Conservation (phyloP, 306 rosid genomes). For the Casuarina cunninghamiana region DNA sequence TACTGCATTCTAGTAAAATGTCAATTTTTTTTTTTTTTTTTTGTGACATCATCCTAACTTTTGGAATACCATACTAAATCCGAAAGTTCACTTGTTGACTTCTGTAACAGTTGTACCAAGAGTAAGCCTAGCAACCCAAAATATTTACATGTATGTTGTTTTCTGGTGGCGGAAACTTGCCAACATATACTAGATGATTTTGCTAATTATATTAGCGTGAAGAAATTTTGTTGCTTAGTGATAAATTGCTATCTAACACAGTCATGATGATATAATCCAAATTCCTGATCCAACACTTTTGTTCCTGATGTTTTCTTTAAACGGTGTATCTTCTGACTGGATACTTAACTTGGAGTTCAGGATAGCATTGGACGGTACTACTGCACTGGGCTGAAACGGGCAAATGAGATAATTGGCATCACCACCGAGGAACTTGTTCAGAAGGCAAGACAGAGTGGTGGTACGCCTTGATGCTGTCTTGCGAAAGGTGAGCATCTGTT, state of each 20-base stretch:
- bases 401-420: conserved; percentile 87
- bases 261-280: background rate
- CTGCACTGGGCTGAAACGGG: conserved; percentile 82
- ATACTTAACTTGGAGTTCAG: conserved; percentile 41
- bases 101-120: background rate
- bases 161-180: background rate
- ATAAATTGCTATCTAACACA: background rate
- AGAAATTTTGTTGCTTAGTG: background rate
- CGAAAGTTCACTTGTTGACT: background rate
- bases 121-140: background rate
- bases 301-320: background rate
- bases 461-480: conserved; percentile 28
- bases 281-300: background rate
- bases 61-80: background rate
- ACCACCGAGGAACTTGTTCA: conserved; percentile 93
- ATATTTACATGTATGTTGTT: too few relatives aligned
- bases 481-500: conserved; percentile 20
- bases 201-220: background rate
- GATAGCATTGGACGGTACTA: conserved; percentile 78
- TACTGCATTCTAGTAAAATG: conserved; percentile 12
- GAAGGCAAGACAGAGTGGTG: conserved; percentile 53
- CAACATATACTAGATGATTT: background rate
- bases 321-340: conserved; percentile 16
- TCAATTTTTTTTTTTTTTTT: background rate
- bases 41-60: background rate